A percentile compares a stretch with the other conserved stretches of the same genome.
phyloP scores from a whole-genome alignment of 306 rosid genomes.

The Quercus dentata region DNA sequence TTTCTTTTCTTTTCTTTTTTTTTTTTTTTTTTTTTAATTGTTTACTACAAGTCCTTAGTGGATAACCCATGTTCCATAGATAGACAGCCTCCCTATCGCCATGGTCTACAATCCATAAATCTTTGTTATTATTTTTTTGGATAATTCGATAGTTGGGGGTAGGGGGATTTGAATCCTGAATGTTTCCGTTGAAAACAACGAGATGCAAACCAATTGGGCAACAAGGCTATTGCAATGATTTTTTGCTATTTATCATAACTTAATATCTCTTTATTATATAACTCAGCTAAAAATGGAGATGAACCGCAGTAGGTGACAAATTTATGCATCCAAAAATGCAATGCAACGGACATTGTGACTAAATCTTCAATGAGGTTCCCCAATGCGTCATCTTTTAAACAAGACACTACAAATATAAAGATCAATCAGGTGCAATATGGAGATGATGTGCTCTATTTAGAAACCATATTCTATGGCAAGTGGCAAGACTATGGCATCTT shows the following conservation, averaged over 20 bases:
- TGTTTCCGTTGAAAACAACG: no score
- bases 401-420: not conserved
- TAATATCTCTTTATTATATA: no score
- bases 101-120: not conserved
- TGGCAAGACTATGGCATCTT: constrained; percentile 3
- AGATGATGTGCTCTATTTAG: not conserved
- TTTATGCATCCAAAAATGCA: not conserved
- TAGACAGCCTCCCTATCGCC: not conserved
- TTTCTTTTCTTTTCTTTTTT: no score
- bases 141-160: no score
- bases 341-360: not conserved
- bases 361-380: not conserved
- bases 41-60: no score
- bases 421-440: not conserved
- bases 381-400: not conserved
- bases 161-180: no score
- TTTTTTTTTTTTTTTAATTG: no score
- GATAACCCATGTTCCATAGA: not conserved
- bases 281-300: no score
- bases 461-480: not conserved
- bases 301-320: not conserved
- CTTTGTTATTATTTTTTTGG: not conserved
- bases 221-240: no score
- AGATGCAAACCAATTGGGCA: no score
- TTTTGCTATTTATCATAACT: no score